These are phyloP conservation scores for Amanita rubescens DNA, from an alignment of 768 basidiomycete species.

Conservation along the genomic window DNA sequence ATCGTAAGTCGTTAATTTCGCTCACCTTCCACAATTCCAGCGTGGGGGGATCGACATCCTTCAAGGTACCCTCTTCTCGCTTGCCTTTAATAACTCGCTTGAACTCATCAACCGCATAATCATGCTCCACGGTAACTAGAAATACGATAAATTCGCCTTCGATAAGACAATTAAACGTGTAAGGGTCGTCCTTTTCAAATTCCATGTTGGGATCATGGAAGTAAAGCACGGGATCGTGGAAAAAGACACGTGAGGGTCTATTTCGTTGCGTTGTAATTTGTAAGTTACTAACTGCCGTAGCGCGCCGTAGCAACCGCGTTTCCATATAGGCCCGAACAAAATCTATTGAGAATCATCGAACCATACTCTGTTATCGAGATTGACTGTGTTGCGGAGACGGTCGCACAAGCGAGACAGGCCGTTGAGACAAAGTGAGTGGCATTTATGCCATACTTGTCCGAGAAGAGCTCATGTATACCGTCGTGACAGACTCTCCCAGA, in stretches of 20 bases:
- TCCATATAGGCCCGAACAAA: no score
- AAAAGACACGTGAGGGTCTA: no score
- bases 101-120: background rate
- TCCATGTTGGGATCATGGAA: no score
- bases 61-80: background rate
- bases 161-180: no score
- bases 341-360: constrained; percentile 90
- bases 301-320: no score
- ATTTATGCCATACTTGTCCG: background rate
- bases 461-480: background rate
- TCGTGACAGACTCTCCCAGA: constrained; percentile 82
- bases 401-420: constrained; percentile 80
- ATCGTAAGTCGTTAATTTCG: background rate
- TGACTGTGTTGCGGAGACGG: constrained; percentile 77
- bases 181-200: no score
- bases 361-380: constrained; percentile 93
- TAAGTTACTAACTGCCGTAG: no score
- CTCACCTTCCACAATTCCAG: background rate
- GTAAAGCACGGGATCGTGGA: no score
- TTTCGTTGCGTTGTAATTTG: no score
- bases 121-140: no score
- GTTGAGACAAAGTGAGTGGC: constrained; percentile 85
- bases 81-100: background rate
- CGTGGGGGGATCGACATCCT: background rate
- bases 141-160: no score